Evolutionary conservation across 352 stramenopile species (phyloP), one percentile per base, ranked within the genome.

Genomic region (Globisporangium spinosum): DNA sequence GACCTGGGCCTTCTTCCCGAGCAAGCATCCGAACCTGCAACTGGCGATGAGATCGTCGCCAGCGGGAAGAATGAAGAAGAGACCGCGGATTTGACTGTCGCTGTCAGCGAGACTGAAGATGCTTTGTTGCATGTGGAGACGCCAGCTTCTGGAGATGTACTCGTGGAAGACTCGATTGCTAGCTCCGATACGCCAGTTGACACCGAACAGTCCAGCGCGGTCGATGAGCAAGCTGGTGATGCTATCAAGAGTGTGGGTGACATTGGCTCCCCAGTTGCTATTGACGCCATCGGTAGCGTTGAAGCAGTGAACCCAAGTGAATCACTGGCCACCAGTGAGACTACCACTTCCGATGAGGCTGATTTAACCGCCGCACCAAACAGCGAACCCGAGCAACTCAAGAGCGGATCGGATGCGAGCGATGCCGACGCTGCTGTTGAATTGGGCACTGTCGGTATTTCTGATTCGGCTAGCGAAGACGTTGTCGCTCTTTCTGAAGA

Each of bases 261-360:
- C 4, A 27, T 45, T 61, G 55, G 9, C 13, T 61, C 20, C 55
- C 25, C 20, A 15, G 29, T 61, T 29, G 55, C 29, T 45, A 15
- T 15, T 45, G 29, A 61, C 55, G 55, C 55, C 55, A 61, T 61
- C 9, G 55, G 55, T 29, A 61, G 55, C 29, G 55, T 61, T 45
- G 55, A 61, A 22, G 25, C 55, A 45, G 27, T 45, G 20, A 20
- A 61, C 17, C 20, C 55, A 61, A 45, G 27, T 29, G 27, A 61
- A 27, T 61, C 55, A 61, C 17, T 51, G 8, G 3, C 2, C 17
- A 51, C 43, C 17, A 25, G 25, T 23, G 51, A 34, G 51, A 2
- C 51, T 27, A 34, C 23, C 51, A 57, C 51, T 57, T 57, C 3
- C 13, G 51, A 57, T 34, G 9, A 27, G 22, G 20, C 22, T n/a